Percentiles rank a stretch among this genome's conserved stretches.
phyloP scores from a whole-genome alignment of 75 land plant species.

The Gnetum montanum region DNA sequence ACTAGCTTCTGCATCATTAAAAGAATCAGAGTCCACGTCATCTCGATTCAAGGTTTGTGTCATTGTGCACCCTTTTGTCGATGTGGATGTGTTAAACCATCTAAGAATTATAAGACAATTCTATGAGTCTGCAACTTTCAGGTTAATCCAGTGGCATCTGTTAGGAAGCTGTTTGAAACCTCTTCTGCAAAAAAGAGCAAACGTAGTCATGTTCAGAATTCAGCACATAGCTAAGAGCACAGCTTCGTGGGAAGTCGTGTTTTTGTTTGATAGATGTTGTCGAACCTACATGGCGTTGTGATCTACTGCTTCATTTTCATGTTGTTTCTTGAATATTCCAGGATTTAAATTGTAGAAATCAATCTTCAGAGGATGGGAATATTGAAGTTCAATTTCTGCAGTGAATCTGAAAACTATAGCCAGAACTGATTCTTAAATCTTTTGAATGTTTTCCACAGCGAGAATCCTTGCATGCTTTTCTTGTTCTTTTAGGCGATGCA shows the following conservation, averaged over 20 bases:
- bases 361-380: too few species aligned
- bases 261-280: too few species aligned
- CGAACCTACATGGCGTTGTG: too few species aligned
- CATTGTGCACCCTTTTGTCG: not conserved
- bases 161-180: constrained; percentile 3
- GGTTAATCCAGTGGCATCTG: constrained; percentile 10
- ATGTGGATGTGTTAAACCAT: not conserved
- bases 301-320: too few species aligned
- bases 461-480: too few species aligned
- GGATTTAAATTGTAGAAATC: too few species aligned
- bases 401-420: too few species aligned
- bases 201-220: not conserved
- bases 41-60: constrained; percentile 5
- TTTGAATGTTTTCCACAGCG: too few species aligned
- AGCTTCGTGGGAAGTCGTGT: not conserved
- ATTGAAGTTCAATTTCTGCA: too few species aligned
- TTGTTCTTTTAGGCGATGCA: too few species aligned
- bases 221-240: not conserved
- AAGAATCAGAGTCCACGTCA: constrained; percentile 9
- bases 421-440: too few species aligned
- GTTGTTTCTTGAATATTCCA: too few species aligned
- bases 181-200: constrained; percentile 5
- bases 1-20: constrained; percentile 6
- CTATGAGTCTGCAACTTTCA: not conserved
- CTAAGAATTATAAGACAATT: not conserved